These are phyloP conservation scores for Apophysomyces trapeziformis DNA, from an alignment of 371 early-diverging fungal species.

Conservation along the genomic window DNA sequence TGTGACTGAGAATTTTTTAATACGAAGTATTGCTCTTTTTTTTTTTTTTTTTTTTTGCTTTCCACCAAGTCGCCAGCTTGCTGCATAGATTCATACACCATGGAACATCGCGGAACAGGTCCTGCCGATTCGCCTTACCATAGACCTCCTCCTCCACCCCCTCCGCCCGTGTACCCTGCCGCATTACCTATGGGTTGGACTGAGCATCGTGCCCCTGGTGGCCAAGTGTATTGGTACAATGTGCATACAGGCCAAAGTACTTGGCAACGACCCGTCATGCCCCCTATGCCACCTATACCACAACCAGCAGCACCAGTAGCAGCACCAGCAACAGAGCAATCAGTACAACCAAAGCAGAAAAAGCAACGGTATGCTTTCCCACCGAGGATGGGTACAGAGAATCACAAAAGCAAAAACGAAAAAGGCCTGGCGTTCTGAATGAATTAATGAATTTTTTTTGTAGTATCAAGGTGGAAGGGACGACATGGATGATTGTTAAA, in stretches of 20 bases:
- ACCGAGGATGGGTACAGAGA: too few relatives aligned
- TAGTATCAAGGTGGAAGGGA: conserved; percentile 71
- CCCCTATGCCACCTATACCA: neutral
- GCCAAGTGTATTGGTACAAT: conserved; percentile 65
- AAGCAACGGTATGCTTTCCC: neutral
- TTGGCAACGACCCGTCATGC: conserved; percentile 54
- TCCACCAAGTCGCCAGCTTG: too few relatives aligned
- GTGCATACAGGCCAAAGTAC: conserved; percentile 56
- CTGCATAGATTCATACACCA: neutral
- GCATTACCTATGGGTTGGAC: conserved; percentile 50
- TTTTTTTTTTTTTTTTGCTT: too few relatives aligned
- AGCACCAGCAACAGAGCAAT: conserved; percentile 3
- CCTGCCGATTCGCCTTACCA: neutral
- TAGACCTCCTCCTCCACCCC: neutral
- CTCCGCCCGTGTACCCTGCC: neutral
- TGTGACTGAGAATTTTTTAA: too few relatives aligned
- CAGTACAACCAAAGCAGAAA: neutral
- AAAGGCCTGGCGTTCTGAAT: conserved; percentile 40
- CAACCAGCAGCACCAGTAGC: neutral
- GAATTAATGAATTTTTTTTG: neutral
- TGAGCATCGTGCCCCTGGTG: conserved; percentile 61
- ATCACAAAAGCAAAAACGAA: conserved; percentile 22
- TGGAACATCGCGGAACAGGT: neutral
- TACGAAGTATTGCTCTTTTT: too few relatives aligned
- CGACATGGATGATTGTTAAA: conserved; percentile 75